Base-by-base conservation (phyloP, 2,329 filamentous ascomycete genomes). In the Parafenestella ontariensis region DNA sequence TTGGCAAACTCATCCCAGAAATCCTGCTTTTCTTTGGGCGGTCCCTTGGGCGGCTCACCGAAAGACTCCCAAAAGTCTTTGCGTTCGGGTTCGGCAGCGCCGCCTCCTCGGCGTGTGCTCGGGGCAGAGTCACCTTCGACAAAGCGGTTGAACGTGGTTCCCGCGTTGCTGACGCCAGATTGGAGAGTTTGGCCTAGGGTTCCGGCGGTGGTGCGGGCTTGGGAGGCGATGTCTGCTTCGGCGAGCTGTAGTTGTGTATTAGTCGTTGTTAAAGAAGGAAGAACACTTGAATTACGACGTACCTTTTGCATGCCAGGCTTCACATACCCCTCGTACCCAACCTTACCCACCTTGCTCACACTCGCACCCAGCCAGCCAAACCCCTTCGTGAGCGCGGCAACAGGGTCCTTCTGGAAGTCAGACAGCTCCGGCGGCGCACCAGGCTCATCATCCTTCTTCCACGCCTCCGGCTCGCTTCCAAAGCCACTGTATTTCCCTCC, bases 401-500 rank as follows among this genome's bases (percentile, higher is more conserved):
- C 82, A 0, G 95, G 93, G 73, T 99, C 95, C 72, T 88, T 90
- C 76, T 96, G 92, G 71, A 98, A 86, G 49, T 98, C 94, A 49
- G 95, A 89, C n/a, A 95, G 79, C 11, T 87, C 87, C 0, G 90
- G 90, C 23, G 90, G 78, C 10, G 75, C 76, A 11, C 78, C 78
- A 15, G 46, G 75, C 37, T 74, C 75, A 29, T 76, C 75, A 49
- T 69, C 73, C 62, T 63, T 77, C 66, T 62, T 81, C 76, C 46
- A 75, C 17, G 85, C 81, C 49, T 81, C 82, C 23, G 89, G 85
- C 45, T 88, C 87, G 72, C 89, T 96, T 31, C 95, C 95, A 75
- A 99, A 99, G 0, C 95, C 95, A 10, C 81, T 84, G 72, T 92
- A 99, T 77, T 96, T 97, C 10, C 95, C 95, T 56, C 95, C 95